Evolutionary conservation across 495 filamentous ascomycete species (phyloP).

Genomic region (Pyrenopolyporus hunteri): DNA sequence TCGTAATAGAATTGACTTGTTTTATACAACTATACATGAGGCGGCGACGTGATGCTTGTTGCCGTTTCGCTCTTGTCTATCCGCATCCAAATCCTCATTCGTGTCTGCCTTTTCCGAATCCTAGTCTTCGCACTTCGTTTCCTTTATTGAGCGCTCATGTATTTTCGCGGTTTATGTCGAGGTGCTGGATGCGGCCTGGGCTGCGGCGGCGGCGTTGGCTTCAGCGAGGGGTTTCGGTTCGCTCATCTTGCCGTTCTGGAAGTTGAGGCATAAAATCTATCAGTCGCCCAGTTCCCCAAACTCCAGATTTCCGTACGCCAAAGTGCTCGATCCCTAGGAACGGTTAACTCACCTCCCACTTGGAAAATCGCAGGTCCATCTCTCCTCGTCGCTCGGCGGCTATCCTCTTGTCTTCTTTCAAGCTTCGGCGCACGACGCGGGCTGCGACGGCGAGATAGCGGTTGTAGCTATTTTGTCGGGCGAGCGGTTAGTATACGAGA

Average conservation of each 20-base stretch:
- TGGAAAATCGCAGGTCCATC: slow-evolving; percentile 89
- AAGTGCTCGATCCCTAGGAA: not conserved
- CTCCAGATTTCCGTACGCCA: slow-evolving; percentile 1
- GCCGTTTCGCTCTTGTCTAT: slow-evolving; percentile 27
- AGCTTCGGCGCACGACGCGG: slow-evolving; percentile 83
- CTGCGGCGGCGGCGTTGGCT: slow-evolving; percentile 70
- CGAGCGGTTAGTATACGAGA: slow-evolving; percentile 35
- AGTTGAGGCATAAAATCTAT: slow-evolving; percentile 36
- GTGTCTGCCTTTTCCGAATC: not conserved
- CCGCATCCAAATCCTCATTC: slow-evolving; percentile 18
- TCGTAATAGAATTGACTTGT: slow-evolving; percentile 23
- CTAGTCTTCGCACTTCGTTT: slow-evolving; percentile 19
- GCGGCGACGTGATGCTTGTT: slow-evolving; percentile 17
- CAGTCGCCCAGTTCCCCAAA: slow-evolving; percentile 22
- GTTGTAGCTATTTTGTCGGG: slow-evolving; percentile 69
- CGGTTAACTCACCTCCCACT: slow-evolving; percentile 84
- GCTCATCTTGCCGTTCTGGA: slow-evolving; percentile 95
- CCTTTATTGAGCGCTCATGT: not conserved
- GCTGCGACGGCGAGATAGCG: slow-evolving; percentile 78
- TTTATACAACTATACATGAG: slow-evolving; percentile 44
- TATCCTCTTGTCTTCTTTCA: slow-evolving; percentile 91
- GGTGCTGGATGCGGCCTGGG: slow-evolving; percentile 48
- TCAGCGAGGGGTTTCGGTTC: slow-evolving; percentile 75
- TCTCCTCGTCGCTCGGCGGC: slow-evolving; percentile 86
- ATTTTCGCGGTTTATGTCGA: slow-evolving; percentile 32